phyloP scores from a whole-genome alignment of 768 basidiomycete genomes.

The Leucocoprinus sp. region DNA sequence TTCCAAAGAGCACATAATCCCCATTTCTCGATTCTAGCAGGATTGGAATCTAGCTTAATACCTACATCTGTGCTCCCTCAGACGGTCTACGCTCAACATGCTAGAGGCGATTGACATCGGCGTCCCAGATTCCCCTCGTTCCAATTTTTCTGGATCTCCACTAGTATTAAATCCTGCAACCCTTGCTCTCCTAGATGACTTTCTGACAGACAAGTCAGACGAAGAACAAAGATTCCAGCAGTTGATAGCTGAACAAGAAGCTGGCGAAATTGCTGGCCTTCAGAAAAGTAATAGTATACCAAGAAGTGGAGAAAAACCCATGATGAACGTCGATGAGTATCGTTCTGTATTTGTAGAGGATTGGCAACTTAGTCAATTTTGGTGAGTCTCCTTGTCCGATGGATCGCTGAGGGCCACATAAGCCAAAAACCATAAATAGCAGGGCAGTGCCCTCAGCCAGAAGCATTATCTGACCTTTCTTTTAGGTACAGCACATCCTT shows the following conservation, averaged over 20 bases:
- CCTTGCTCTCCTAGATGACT: slow-evolving; percentile 29
- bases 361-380: slow-evolving; percentile 45
- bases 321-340: slow-evolving; percentile 38
- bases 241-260: slow-evolving; percentile 27
- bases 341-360: slow-evolving; percentile 36
- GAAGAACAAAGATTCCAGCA: slow-evolving; percentile 35
- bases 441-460: slow-evolving; percentile 13
- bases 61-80: not conserved
- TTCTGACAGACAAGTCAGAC: slow-evolving; percentile 32
- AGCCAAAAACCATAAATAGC: not conserved
- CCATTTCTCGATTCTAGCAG: not conserved
- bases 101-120: slow-evolving; percentile 8
- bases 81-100: not conserved
- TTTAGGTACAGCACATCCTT: slow-evolving; percentile 35
- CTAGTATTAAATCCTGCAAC: not conserved
- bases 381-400: slow-evolving; percentile 24
- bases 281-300: slow-evolving; percentile 18
- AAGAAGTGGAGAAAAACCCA: slow-evolving; percentile 20
- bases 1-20: too few species aligned
- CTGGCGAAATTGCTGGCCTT: slow-evolving; percentile 26
- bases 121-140: slow-evolving; percentile 21
- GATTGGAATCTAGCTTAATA: not conserved
- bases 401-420: not conserved
- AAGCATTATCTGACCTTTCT: slow-evolving; percentile 10
- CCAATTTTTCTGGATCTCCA: slow-evolving; percentile 10